Conservation (phyloP, 2,329 filamentous ascomycete genomes). For the Ambrosiella beaveri region DNA sequence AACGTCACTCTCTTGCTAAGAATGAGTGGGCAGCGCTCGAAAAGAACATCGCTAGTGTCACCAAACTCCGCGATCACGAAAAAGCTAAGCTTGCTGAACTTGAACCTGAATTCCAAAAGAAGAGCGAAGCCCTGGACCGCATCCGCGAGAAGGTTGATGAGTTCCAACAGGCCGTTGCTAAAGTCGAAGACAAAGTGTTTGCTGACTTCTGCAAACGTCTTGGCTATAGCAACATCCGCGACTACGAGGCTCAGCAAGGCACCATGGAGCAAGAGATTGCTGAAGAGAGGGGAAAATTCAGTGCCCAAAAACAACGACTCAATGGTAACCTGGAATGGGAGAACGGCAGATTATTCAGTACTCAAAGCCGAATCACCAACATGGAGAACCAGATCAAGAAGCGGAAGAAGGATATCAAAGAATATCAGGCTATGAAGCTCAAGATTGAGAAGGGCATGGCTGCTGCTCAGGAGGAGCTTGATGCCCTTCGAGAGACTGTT, state of each 20-base stretch:
- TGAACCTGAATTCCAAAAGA: constrained; percentile 60
- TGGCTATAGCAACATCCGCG: constrained; percentile 75
- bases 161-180: constrained; percentile 47
- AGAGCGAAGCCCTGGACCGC: constrained; percentile 48
- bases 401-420: constrained; percentile 50
- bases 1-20: constrained; percentile 52
- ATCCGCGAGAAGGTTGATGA: constrained; percentile 33
- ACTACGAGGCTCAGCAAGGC: constrained; percentile 86
- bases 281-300: constrained; percentile 74
- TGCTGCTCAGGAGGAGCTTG: constrained; percentile 57
- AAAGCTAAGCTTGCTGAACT: constrained; percentile 58
- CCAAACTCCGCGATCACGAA: constrained; percentile 59
- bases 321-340: constrained; percentile 44
- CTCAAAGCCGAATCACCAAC: constrained; percentile 48
- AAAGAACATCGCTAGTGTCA: constrained; percentile 70
- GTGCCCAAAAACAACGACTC: constrained; percentile 63
- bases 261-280: constrained; percentile 79
- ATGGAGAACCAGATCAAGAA: constrained; percentile 50
- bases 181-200: constrained; percentile 81
- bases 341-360: constrained; percentile 33
- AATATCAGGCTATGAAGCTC: constrained; percentile 55
- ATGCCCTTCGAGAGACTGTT: constrained; percentile 54
- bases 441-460: constrained; percentile 58
- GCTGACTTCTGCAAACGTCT: constrained; percentile 68
- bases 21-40: constrained; percentile 64